Base-by-base conservation (phyloP, 306 rosid species). In the Prunus mira region DNA sequence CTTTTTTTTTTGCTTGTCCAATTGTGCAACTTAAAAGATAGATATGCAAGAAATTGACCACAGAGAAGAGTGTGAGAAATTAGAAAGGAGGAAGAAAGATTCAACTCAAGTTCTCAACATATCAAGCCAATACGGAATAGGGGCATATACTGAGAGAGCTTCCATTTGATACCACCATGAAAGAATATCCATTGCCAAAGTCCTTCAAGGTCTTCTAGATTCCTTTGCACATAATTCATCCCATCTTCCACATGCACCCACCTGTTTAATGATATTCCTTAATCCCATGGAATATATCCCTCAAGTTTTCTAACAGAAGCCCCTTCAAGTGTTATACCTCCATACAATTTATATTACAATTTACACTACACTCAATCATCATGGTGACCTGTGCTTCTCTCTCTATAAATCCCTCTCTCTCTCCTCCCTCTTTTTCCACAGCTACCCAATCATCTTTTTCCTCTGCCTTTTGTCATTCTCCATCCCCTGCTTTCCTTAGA, bases 341-440 rank as follows among this genome's bases (percentile, higher is more conserved):
- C 65, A 38, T 38, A 38, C 67, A 69, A 30, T 54, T 82, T 61
- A 72, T 84, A 73, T 41, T 77, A 62, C 43, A 74, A 75, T 24
- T 52, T 77, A 62, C 60, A 71, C 71, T n/a, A 27, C 71, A 9
- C 27, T 69, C 69, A 62, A 54, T 75, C 70, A 32, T 64, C 80
- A 81, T 67, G 74, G 90, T 91, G 93, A 71, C 69, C 86, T 54
- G 74, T 63, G 13, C 80, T 38, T 81, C 88, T 81, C 82, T 89
- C 86, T 86, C 87, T 88, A 83, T 90, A 92, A 87, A 87, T 88
- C 88, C 89, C 67, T 27, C 88, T 81, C 85, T 87, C 85, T 87
- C 93, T 72, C 93, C 82, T 72, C 84, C 85, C 30, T 80, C 82
- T 73, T 67, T 75, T 43, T 78, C 86, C 66, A 72, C 85, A 57